These are phyloP conservation scores for Apiotrichum akiyoshidainum DNA, from an alignment of 1,284 basidiomycete genomes.

Conservation along the genomic window DNA sequence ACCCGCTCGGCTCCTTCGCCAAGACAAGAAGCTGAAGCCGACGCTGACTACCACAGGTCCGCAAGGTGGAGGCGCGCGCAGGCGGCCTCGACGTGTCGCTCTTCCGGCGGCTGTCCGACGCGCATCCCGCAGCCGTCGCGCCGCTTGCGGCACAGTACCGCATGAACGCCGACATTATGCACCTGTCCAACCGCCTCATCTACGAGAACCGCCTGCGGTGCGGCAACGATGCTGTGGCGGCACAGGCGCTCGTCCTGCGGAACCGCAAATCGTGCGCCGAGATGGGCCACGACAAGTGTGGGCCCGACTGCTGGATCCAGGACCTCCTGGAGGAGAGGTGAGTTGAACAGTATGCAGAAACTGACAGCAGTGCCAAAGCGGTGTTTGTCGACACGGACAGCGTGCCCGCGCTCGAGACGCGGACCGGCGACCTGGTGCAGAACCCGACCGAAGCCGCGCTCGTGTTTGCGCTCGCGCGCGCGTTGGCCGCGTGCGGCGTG, in stretches of 20 bases:
- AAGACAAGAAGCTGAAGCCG: no score
- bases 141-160: conserved; percentile 86
- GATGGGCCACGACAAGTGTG: conserved; percentile 46
- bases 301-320: conserved; percentile 66
- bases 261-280: conserved; percentile 47
- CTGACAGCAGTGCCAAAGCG: conserved; percentile 64
- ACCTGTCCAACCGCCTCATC: conserved; percentile 82
- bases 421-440: conserved; percentile 82
- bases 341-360: conserved; percentile 22
- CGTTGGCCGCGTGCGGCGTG: conserved; percentile 66
- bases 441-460: conserved; percentile 73
- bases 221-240: conserved; percentile 69
- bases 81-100: conserved; percentile 86
- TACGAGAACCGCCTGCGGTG: conserved; percentile 76
- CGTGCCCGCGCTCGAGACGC: conserved; percentile 70
- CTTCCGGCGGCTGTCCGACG: conserved; percentile 81
- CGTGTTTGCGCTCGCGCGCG: conserved; percentile 60
- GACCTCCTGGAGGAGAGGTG: conserved; percentile 65
- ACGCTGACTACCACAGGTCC: conserved; percentile 60
- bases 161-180: conserved; percentile 97
- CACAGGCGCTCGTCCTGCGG: conserved; percentile 60
- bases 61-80: conserved; percentile 70
- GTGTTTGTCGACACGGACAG: conserved; percentile 90
- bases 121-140: conserved; percentile 76
- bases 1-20: conserved; percentile 5